Conservation (phyloP, 805 yeast genomes). For the Wickerhamiella slavikovae region DNA sequence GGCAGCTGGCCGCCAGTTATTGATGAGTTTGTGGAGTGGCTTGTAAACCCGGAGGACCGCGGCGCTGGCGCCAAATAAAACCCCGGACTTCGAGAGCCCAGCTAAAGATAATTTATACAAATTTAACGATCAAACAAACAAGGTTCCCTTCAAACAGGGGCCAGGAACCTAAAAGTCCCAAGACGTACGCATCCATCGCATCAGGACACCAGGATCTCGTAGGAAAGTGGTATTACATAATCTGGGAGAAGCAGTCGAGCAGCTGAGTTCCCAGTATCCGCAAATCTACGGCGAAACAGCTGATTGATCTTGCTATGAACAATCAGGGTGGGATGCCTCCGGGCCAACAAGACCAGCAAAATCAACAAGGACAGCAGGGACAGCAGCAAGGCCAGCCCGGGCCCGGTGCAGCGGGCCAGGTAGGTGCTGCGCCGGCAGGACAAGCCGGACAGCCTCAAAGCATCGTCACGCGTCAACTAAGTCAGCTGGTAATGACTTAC, state of each 20-base stretch:
- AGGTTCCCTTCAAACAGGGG: too few relatives aligned
- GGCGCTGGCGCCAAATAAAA: background rate
- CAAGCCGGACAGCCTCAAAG: background rate
- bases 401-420: too few relatives aligned
- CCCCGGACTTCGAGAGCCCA: background rate
- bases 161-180: too few relatives aligned
- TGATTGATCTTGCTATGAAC: background rate
- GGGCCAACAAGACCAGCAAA: background rate
- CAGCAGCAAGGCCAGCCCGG: background rate
- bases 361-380: background rate
- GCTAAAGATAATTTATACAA: too few relatives aligned
- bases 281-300: background rate
- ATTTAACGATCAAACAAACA: too few relatives aligned
- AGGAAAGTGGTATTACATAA: background rate
- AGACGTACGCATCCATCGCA: background rate
- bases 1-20: conserved; percentile 86
- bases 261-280: background rate
- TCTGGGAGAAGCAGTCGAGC: background rate
- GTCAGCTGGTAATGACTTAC: conserved; percentile 14
- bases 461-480: conserved; percentile 9
- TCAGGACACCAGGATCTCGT: background rate
- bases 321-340: background rate
- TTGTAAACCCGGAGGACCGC: background rate
- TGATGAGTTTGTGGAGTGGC: conserved; percentile 54
- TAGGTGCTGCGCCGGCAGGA: too few relatives aligned